phyloP scores from a whole-genome alignment of 306 rosid genomes.

The Psophocarpus tetragonolobus region DNA sequence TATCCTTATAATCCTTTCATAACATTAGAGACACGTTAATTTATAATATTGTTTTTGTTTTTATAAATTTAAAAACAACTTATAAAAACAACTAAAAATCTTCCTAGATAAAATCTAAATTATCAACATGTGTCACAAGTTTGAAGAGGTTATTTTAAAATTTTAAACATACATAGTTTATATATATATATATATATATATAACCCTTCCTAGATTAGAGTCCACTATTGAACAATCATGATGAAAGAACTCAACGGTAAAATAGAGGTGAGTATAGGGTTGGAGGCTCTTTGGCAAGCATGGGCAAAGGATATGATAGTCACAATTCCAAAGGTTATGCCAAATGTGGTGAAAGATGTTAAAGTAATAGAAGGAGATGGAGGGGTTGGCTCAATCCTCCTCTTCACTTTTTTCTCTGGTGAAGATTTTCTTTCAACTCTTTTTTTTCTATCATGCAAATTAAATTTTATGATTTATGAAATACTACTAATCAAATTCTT shows the following conservation, averaged over 20 bases:
- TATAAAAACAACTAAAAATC: no score
- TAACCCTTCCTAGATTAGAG: not conserved
- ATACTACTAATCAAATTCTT: not conserved
- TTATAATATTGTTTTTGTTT: no score
- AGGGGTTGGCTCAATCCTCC: constrained; percentile 52
- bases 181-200: not conserved
- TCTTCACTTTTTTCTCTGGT: constrained; percentile 49
- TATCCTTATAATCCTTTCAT: no score
- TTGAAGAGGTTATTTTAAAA: no score
- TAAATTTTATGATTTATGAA: not conserved
- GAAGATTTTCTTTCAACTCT: not conserved
- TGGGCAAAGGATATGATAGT: constrained; percentile 44
- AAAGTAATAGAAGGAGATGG: constrained; percentile 61
- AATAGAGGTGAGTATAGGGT: constrained; percentile 38
- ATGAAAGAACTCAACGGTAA: constrained; percentile 40
- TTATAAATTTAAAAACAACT: no score
- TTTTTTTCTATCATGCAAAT: not conserved
- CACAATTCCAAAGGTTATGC: constrained; percentile 40
- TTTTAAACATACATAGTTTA: no score
- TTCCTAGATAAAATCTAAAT: no score
- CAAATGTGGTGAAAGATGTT: constrained; percentile 44
- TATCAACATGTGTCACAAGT: no score
- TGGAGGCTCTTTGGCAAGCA: constrained; percentile 55
- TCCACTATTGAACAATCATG: constrained; percentile 23
- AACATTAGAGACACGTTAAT: no score